Base-by-base conservation (phyloP, 352 stramenopile genomes). In the Phytophthora melonis region DNA sequence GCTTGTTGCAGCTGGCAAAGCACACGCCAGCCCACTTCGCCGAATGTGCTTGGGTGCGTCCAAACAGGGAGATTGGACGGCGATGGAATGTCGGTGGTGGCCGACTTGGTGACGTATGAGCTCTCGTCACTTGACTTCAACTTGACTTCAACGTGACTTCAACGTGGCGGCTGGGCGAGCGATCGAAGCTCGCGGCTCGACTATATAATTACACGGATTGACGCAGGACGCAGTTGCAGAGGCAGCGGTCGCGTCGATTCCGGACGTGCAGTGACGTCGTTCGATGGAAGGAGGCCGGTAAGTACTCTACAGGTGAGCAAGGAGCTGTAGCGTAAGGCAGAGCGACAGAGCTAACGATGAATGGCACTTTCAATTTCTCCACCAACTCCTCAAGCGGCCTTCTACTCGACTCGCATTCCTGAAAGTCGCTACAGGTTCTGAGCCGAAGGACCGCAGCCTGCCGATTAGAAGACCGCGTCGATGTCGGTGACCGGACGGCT, bases 401-500 rank as follows among this genome's bases (percentile, higher is more conserved):
- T 50, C 41, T 50, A 50, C 41, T 50, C 41, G 41, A 21, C 41
- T 50, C 41, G 41, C 41, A 50, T 50, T 50, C 41, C n/a, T 50
- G 41, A 50, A 50, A 50, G 41, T 50, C 41, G 41, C 41, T 50
- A 50, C 41, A 50, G 41, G 41, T 50, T 50, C 23, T 64, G 45
- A 59, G 55, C 55, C 54, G 19, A 65, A 64, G 18, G 16, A 50
- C 63, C 39, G 53, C 54, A 58, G 52, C 21, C 25, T 52, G 41
- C 43, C 21, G 61, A 58, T 49, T 36, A 64, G 30, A 70, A 58
- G 63, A 52, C 63, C n/a, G 9, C 21, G n/a, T 43, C 55, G 62
- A 69, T 69, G 53, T 63, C 39, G n/a, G 63, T 65, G 25, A 60
- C 55, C 1, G 55, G 63, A 52, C 43, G 45, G 2, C 63, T 65